Base-by-base conservation (phyloP, 2,329 filamentous ascomycete species). In the Botrytis hyacinthi region DNA sequence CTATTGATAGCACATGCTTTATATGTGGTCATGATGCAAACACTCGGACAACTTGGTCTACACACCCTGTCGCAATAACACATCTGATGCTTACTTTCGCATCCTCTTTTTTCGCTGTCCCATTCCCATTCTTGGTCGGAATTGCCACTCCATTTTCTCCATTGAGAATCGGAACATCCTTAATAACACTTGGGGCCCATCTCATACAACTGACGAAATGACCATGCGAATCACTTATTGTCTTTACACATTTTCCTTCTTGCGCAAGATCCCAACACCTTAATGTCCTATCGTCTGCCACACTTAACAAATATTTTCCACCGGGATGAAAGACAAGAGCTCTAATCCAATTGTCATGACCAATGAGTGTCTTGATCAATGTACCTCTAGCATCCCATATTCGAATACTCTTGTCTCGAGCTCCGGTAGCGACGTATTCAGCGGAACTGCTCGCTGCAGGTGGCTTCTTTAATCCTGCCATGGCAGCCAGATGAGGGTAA, bases 281-380 rank as follows among this genome's bases (percentile, higher is more conserved):
- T 74, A 98, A 86, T 7, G 93, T 95, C 84, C 96, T 97, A 84
- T 98, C 95, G 81, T 98, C 95, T 26, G 92, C 89, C 32, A 92
- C 93, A 10, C 92, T 95, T 9, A 98, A 84, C 1, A 98, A 87
- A 79, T 96, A 98, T 82, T 95, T 97, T 61, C 95, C 95, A 14
- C 93, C 93, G 0, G 95, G 95, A 79, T 98, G 95, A 82, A 97
- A 98, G 16, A 94, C 90, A 9, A 98, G 83, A 0, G 88, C 92
- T 46, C 94, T 90, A 14, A 98, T 90, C 95, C 95, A 98, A 81
- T 98, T 98, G 81, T 98, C 95, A 81, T 98, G 95, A 2, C 95
- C 95, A 1, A 90, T 84, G 1, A 98, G 85, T 0, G 92, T 96
- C 81, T 94, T 95, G 80, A 98, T 90, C 76, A 93, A 89, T 18